Evolutionary conservation across 208 protist genomes (phyloP).

Genomic region (Tetramitus jugosus): DNA sequence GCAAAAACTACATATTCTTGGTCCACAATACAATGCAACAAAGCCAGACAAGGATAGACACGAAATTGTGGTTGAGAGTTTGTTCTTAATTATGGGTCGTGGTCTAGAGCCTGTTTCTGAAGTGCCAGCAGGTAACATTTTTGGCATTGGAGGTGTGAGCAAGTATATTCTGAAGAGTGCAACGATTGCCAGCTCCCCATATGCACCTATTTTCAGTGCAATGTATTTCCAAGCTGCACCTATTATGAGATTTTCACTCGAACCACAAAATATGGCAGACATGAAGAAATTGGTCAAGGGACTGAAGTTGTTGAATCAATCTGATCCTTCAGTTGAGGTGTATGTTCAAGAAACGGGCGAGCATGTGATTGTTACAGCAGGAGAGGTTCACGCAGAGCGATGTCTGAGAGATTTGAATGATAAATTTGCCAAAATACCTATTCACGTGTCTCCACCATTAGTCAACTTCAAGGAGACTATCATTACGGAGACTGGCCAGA

Average conservation of each 20-base stretch:
- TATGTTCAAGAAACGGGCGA: conserved; percentile 61
- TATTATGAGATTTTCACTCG: conserved; percentile 67
- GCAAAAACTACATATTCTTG: conserved; percentile 63
- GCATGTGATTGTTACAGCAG: conserved; percentile 59
- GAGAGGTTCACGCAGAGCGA: conserved; percentile 68
- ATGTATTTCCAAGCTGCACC: conserved; percentile 60
- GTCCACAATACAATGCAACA: conserved; percentile 54
- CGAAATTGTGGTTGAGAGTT: conserved; percentile 50
- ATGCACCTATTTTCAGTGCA: conserved; percentile 62
- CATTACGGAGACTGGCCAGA: conserved; percentile 29
- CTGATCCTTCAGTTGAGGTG: conserved; percentile 59
- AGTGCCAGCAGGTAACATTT: conserved; percentile 67
- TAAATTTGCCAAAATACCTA: conserved; percentile 40
- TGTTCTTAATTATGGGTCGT: conserved; percentile 84
- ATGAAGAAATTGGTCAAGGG: conserved; percentile 38
- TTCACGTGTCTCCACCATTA: conserved; percentile 43
- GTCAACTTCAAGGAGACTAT: conserved; percentile 69
- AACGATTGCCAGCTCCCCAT: conserved; percentile 63
- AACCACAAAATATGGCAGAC: conserved; percentile 45
- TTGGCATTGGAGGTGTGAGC: conserved; percentile 84
- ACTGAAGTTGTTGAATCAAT: conserved; percentile 59
- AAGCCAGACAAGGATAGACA: conserved; percentile 40
- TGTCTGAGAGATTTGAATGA: conserved; percentile 69
- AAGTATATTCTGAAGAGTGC: conserved; percentile 81
- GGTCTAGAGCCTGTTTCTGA: conserved; percentile 69